phyloP scores from a whole-genome alignment of 1,284 basidiomycete species.

The Paramarasmius palmivorus region DNA sequence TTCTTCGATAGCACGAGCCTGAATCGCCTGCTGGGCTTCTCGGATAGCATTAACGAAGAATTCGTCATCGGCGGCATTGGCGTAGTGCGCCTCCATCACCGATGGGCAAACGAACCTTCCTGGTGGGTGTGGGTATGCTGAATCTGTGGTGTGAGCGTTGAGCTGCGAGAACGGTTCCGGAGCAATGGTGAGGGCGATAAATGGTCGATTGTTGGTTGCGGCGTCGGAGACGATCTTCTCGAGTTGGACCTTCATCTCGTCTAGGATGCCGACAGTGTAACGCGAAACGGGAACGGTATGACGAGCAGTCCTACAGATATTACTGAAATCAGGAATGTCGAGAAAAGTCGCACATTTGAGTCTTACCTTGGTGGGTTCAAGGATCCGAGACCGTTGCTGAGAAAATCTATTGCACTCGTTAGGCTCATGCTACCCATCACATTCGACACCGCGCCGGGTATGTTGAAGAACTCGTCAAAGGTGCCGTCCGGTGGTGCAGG shows the following conservation, averaged over 20 bases:
- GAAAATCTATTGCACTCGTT: no score
- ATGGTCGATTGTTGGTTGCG: background rate
- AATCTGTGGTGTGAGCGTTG: background rate
- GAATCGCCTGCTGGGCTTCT: background rate
- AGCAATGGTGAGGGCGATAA: background rate
- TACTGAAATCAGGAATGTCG: no score
- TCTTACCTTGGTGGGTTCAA: no score
- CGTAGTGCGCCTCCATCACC: background rate
- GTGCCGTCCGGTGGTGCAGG: no score
- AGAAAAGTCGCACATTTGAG: no score
- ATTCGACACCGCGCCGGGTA: no score
- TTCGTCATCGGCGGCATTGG: background rate
- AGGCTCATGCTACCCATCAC: no score
- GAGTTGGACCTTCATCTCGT: background rate
- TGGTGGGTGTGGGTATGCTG: background rate
- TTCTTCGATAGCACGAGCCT: background rate
- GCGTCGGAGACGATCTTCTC: background rate
- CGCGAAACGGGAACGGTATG: background rate
- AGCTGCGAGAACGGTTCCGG: background rate
- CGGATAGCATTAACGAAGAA: background rate
- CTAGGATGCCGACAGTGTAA: background rate
- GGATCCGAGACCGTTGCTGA: no score
- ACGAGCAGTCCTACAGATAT: background rate
- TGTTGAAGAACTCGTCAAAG: no score
- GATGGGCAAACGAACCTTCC: background rate